A percentile compares a stretch with the other conserved stretches of the same genome.
These are phyloP conservation scores for Pythium volutum DNA, from an alignment of 352 stramenopile genomes.

Conservation along the genomic window DNA sequence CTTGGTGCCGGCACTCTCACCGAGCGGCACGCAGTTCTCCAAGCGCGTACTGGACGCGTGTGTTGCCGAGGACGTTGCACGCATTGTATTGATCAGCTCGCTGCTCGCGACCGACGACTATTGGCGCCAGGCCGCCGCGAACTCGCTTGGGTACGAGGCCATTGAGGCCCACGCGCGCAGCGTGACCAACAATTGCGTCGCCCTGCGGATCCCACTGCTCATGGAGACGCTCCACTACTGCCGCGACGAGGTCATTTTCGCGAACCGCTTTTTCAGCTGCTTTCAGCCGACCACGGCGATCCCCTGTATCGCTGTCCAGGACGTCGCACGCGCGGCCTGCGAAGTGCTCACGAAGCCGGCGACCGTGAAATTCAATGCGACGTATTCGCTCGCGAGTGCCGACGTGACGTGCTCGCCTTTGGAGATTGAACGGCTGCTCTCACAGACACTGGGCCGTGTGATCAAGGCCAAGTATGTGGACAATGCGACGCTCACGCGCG, in stretches of 20 bases:
- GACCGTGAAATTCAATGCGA: constrained; percentile 43
- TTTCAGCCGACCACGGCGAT: constrained; percentile 44
- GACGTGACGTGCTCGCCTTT: constrained; percentile 40
- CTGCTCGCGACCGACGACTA: constrained; percentile 41
- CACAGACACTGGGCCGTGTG: constrained; percentile 30
- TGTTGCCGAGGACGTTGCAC: constrained; percentile 36
- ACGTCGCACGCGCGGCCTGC: constrained; percentile 53
- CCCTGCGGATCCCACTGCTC: constrained; percentile 60
- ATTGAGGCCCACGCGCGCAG: constrained; percentile 63
- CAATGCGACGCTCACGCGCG: constrained; percentile 35
- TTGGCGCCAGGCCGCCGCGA: constrained; percentile 11
- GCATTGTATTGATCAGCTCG: constrained; percentile 67
- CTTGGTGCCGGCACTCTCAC: constrained; percentile 55
- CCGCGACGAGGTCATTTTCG: constrained; percentile 71
- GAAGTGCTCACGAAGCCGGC: constrained; percentile 41
- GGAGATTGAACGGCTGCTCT: constrained; percentile 41
- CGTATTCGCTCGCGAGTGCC: constrained; percentile 51
- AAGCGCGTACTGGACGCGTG: constrained; percentile 66
- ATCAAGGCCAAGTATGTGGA: constrained; percentile 57
- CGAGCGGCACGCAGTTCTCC: constrained; percentile 57
- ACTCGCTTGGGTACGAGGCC: constrained; percentile 47
- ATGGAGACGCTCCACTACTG: constrained; percentile 80
- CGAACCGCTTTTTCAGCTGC: constrained; percentile 52
- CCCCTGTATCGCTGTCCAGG: constrained; percentile 62
- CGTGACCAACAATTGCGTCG: constrained; percentile 44